Percentiles rank a stretch among this genome's conserved stretches.
phyloP scores from a whole-genome alignment of 2,329 filamentous ascomycete species.

The Pseudocercospora musae region DNA sequence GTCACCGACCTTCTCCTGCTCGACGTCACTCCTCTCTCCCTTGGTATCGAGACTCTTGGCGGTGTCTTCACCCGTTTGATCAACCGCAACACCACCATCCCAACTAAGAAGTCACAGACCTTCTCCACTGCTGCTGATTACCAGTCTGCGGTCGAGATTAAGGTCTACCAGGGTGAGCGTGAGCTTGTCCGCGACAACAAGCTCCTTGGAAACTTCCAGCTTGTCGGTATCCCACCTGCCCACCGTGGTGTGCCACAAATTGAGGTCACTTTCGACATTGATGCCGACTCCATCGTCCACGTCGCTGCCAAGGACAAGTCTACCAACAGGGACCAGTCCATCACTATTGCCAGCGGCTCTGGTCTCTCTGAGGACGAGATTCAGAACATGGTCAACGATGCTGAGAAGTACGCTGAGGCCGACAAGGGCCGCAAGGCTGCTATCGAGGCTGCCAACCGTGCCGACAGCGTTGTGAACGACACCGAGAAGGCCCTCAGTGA shows the following conservation, averaged over 20 bases:
- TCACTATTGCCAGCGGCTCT: conserved; percentile 96
- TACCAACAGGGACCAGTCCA: conserved; percentile 98
- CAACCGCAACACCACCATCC: conserved; percentile 98
- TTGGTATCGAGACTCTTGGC: conserved; percentile 97
- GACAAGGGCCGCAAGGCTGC: conserved; percentile 96
- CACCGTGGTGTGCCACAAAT: conserved; percentile 95
- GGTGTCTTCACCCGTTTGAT: conserved; percentile 98
- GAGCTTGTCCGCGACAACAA: conserved; percentile 99
- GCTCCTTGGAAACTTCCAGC: conserved; percentile 98
- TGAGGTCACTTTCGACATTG: conserved; percentile 98
- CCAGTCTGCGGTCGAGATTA: conserved; percentile 98
- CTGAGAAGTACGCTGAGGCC: conserved; percentile 89
- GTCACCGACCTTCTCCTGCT: conserved; percentile 94
- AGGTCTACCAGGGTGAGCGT: conserved; percentile 99
- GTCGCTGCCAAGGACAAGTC: conserved; percentile 99
- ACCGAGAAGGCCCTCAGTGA: conserved; percentile 98
- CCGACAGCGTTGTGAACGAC: conserved; percentile 93
- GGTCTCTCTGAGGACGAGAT: conserved; percentile 95
- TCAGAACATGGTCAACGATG: conserved; percentile 94
- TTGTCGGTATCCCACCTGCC: conserved; percentile 92
- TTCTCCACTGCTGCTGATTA: conserved; percentile 98
- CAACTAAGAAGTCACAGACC: conserved; percentile 97
- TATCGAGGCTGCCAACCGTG: conserved; percentile 96
- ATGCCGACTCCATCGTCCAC: conserved; percentile 96
- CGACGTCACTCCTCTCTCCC: conserved; percentile 91